Conservation (phyloP, 164 flowering plant species). For the Liquidambar formosana region DNA sequence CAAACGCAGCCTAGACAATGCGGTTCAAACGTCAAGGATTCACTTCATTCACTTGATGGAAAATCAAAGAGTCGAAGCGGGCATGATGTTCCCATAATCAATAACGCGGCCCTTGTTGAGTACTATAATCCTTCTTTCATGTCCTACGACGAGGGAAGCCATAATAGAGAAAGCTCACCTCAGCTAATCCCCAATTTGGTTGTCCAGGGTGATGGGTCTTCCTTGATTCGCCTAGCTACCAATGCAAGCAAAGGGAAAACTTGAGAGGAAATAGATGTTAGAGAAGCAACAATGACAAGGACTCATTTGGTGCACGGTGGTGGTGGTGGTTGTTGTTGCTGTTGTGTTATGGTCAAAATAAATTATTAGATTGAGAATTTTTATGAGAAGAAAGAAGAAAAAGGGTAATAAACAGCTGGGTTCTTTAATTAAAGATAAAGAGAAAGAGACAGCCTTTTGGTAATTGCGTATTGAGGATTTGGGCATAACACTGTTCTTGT, state of each 20-base stretch:
- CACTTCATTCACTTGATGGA: slow-evolving; percentile 4
- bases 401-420: background rate
- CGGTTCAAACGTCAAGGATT: slow-evolving; percentile 34
- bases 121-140: slow-evolving; percentile 36
- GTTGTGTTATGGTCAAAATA: background rate
- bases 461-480: background rate
- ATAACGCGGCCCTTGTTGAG: slow-evolving; percentile 31
- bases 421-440: background rate
- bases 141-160: slow-evolving; percentile 31
- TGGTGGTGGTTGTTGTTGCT: no score
- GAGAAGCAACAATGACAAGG: background rate
- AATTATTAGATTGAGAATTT: slow-evolving; percentile 3
- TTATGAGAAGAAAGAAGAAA: background rate
- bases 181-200: slow-evolving; percentile 53
- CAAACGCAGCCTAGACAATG: slow-evolving; percentile 97
- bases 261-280: slow-evolving; percentile 19
- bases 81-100: slow-evolving; percentile 5
- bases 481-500: background rate
- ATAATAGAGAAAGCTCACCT: slow-evolving; percentile 44
- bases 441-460: background rate
- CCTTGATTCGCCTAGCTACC: slow-evolving; percentile 41
- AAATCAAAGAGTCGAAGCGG: slow-evolving; percentile 12
- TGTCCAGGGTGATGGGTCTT: slow-evolving; percentile 60
- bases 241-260: slow-evolving; percentile 46
- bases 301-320: background rate